Evolutionary conservation across 2,329 filamentous ascomycete species (phyloP), one percentile per base, ranked within the genome.

Genomic region (Alternaria sp.): DNA sequence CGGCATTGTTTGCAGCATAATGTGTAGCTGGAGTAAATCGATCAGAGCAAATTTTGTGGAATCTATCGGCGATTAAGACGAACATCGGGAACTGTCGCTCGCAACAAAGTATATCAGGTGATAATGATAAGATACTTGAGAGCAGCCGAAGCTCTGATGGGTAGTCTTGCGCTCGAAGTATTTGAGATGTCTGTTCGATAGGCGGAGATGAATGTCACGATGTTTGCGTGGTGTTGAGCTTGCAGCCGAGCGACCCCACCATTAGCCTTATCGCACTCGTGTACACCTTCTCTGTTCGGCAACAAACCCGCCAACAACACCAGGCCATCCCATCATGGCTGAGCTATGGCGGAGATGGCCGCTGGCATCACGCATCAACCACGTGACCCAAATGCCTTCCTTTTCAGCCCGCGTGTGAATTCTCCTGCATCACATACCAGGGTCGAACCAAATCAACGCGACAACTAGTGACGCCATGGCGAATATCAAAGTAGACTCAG

Each of bases 401-500:
- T 48, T n/a, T 44, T 14, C 45, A 23, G 17, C n/a, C 8, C 46
- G 13, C 14, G 5, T 23, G n/a, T 29, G 40, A 28, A 6, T 40
- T 46, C 33, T n/a, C n/a, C n/a, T 34, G 31, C 31, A 31, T 17
- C 34, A 5, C 41, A 26, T 13, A 33, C 23, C 17, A 17, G 21
- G 10, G 23, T 46, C 17, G 23, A 45, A 34, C 23, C 36, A 6
- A 28, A 37, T 21, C 44, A 14, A 62, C 36, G 23, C 46, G n/a
- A 53, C 31, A 28, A 31, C 13, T 36, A 56, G 37, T 29, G 17
- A 60, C 42, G 37, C 49, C 42, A 69, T 69, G 67, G 61, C 63
- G 21, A 62, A 60, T 49, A 71, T 72, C 29, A 72, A 62, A 14
- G 69, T 75, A 26, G 69, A 68, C 52, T 67, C 74, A 1, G 77